phyloP scores from a whole-genome alignment of 2,329 filamentous ascomycete species.

The Aspergillus sp. region DNA sequence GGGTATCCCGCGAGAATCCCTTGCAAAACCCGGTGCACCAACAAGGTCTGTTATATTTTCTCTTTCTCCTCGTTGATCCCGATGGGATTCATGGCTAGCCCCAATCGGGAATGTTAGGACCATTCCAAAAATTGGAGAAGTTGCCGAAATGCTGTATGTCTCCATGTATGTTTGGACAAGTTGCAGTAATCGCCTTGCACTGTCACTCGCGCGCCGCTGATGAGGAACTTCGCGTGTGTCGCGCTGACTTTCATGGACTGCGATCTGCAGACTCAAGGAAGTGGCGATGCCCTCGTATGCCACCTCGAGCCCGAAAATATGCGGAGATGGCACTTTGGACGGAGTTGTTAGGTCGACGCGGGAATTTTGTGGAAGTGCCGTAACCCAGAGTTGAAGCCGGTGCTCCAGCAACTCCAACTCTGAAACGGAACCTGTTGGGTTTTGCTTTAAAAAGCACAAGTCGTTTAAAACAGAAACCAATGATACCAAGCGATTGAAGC shows the following conservation, averaged over 20 bases:
- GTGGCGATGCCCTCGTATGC: constrained; percentile 22
- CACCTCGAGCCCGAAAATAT: constrained; percentile 27
- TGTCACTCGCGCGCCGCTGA: constrained; percentile 22
- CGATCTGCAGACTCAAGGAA: constrained; percentile 17
- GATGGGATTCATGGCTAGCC: no score
- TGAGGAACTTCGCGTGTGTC: constrained; percentile 12
- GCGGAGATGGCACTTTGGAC: constrained; percentile 17
- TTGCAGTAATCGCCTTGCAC: constrained; percentile 25
- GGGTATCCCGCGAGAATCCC: no score
- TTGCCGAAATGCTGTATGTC: constrained; percentile 31
- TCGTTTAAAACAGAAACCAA: constrained; percentile 28
- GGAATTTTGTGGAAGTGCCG: constrained; percentile 21
- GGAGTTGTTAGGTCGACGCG: constrained; percentile 19
- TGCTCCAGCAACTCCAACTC: constrained; percentile 21
- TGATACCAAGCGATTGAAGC: constrained; percentile 43
- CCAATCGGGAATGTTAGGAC: constrained; percentile 29
- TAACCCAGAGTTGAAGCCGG: constrained; percentile 24
- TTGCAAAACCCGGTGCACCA: no score
- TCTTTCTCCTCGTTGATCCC: no score
- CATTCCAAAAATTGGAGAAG: constrained; percentile 33
- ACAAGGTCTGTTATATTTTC: no score
- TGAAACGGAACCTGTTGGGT: constrained; percentile 12
- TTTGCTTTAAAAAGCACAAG: constrained; percentile 19
- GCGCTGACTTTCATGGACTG: constrained; percentile 14
- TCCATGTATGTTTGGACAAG: constrained; percentile 32